A percentile compares a stretch with the other conserved stretches of the same genome.
Conservation (phyloP, 1,139 yeast genomes). For the Magnusiomyces paraingens region DNA sequence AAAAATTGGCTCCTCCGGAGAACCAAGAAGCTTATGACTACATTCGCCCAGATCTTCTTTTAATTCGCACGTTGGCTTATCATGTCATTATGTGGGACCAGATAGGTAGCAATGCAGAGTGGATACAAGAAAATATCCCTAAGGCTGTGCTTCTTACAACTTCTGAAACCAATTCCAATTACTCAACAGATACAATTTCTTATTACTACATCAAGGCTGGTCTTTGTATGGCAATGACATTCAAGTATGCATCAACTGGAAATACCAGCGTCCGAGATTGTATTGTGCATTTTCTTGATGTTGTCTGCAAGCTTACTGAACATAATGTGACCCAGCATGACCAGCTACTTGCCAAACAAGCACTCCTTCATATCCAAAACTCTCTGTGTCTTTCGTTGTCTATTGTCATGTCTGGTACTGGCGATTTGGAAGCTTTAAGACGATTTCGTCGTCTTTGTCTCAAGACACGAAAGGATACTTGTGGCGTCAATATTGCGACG, state of each 20-base stretch:
- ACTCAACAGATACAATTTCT: slow-evolving; percentile 51
- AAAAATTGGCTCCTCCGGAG: slow-evolving; percentile 56
- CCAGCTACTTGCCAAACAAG: slow-evolving; percentile 49
- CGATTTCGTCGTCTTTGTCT: slow-evolving; percentile 66
- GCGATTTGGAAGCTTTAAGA: slow-evolving; percentile 73
- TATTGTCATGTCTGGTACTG: slow-evolving; percentile 84
- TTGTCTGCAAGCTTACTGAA: slow-evolving; percentile 48
- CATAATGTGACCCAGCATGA: slow-evolving; percentile 44
- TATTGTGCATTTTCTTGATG: slow-evolving; percentile 51
- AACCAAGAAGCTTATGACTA: slow-evolving; percentile 60
- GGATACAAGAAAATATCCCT: slow-evolving; percentile 62
- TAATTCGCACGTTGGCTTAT: slow-evolving; percentile 61
- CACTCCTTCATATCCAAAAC: slow-evolving; percentile 54
- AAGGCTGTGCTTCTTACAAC: slow-evolving; percentile 24
- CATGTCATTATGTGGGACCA: slow-evolving; percentile 75
- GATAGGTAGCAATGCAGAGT: slow-evolving; percentile 46
- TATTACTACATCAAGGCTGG: slow-evolving; percentile 71
- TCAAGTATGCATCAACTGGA: slow-evolving; percentile 69
- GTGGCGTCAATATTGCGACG: slow-evolving; percentile 72
- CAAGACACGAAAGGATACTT: slow-evolving; percentile 44
- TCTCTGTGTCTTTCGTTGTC: slow-evolving; percentile 59
- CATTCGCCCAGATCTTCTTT: slow-evolving; percentile 70
- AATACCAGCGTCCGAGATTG: slow-evolving; percentile 50
- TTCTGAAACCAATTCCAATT: slow-evolving; percentile 23
- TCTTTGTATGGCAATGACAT: slow-evolving; percentile 63